These are phyloP conservation scores for Lipomyces chichibuensis DNA, from an alignment of 805 yeast species.

Conservation along the genomic window DNA sequence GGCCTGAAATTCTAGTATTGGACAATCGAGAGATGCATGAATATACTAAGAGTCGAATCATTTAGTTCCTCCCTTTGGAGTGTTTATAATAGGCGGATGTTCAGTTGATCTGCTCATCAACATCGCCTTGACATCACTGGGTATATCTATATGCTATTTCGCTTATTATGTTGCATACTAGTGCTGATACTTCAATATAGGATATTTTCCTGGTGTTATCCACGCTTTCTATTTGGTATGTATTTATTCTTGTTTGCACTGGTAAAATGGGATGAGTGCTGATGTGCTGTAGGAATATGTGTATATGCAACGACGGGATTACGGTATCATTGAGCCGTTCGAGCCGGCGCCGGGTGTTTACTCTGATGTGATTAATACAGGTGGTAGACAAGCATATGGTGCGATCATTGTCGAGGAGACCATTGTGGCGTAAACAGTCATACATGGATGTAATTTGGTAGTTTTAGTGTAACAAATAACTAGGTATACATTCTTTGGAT, in stretches of 20 bases:
- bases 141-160: conserved; percentile 5
- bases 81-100: conserved; percentile 43
- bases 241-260: background rate
- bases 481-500: background rate
- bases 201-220: conserved; percentile 61
- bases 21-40: background rate
- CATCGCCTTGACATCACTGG: conserved; percentile 57
- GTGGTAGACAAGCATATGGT: conserved; percentile 35
- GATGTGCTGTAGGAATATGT: conserved; percentile 21
- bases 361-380: conserved; percentile 32
- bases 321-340: conserved; percentile 18
- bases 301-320: conserved; percentile 31
- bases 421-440: background rate
- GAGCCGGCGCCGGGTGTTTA: conserved; percentile 34
- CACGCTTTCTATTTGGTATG: conserved; percentile 33
- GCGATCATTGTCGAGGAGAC: conserved; percentile 31
- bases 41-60: background rate
- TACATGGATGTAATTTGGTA: background rate
- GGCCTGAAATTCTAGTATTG: background rate
- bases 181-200: conserved; percentile 38
- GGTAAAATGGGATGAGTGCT: background rate
- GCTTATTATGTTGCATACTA: background rate
- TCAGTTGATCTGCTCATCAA: conserved; percentile 58
- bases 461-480: too few relatives aligned
- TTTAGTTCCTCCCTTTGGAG: conserved; percentile 35